Conservation (phyloP, 306 rosid species). For the Vicia faba region DNA sequence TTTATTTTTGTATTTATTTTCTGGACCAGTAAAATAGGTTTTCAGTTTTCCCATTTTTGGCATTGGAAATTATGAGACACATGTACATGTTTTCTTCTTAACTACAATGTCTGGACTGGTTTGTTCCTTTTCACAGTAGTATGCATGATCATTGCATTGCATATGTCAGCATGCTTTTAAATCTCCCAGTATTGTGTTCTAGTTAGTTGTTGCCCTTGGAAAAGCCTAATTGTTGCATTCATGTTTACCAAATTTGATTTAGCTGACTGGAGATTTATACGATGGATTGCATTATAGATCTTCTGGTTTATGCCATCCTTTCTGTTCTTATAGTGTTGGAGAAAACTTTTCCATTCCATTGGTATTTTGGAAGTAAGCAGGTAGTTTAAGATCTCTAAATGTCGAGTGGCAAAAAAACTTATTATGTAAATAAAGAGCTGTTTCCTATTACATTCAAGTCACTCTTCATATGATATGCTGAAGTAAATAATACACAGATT, state of each 20-base stretch:
- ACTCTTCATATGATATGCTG: background rate
- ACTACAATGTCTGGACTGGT: constrained; percentile 24
- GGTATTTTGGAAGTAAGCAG: background rate
- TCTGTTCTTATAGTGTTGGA: constrained; percentile 19
- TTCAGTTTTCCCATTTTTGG: constrained; percentile 28
- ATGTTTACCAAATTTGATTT: constrained; percentile 19
- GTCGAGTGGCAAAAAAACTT: constrained; percentile 24
- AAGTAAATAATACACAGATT: constrained; percentile 27
- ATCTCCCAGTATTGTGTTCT: background rate
- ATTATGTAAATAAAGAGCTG: constrained; percentile 5
- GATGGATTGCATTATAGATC: background rate
- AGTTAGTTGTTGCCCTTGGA: background rate
- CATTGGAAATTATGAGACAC: constrained; percentile 13
- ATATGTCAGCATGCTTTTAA: background rate
- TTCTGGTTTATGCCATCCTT: constrained; percentile 19
- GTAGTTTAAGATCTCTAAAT: constrained; percentile 23
- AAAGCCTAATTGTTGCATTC: constrained; percentile 19
- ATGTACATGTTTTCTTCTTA: constrained; percentile 7
- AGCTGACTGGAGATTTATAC: constrained; percentile 3
- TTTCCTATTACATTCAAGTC: constrained; percentile 14
- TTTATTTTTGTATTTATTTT: constrained; percentile 8
- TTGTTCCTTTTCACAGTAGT: constrained; percentile 17
- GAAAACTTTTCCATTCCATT: background rate
- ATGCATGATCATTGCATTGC: background rate
- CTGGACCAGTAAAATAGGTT: constrained; percentile 17